These are phyloP conservation scores for Aspergillus sp. DNA, from an alignment of 2,329 filamentous ascomycete species.

Conservation along the genomic window DNA sequence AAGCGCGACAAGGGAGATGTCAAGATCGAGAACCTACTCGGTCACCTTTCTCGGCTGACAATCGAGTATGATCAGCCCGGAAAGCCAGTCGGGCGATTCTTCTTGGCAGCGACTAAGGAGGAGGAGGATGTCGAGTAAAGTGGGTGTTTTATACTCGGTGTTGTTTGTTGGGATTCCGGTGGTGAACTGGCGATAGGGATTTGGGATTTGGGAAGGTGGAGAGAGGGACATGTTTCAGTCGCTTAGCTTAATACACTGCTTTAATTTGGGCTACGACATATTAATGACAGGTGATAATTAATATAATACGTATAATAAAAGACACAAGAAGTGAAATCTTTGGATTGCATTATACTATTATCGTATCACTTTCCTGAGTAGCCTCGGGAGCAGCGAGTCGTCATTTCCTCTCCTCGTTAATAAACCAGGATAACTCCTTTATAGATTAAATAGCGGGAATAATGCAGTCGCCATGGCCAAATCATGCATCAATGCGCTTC, in stretches of 20 bases:
- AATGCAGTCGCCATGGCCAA: not conserved
- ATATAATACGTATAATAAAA: not conserved
- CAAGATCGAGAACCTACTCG: constrained; percentile 52
- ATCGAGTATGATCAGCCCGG: constrained; percentile 51
- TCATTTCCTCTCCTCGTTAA: no score
- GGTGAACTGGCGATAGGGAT: not conserved
- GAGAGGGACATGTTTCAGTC: no score
- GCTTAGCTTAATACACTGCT: not conserved
- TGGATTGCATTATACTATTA: not conserved
- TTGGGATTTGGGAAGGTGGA: no score
- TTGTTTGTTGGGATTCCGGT: not conserved
- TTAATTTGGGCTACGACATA: not conserved
- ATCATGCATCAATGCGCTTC: constrained; percentile 13
- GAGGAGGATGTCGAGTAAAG: constrained; percentile 45
- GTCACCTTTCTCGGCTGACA: constrained; percentile 49
- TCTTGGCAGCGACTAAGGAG: constrained; percentile 43
- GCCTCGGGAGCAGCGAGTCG: no score
- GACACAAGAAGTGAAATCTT: not conserved
- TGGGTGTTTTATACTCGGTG: not conserved
- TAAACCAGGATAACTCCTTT: not conserved
- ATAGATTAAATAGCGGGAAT: no score
- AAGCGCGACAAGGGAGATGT: constrained; percentile 50
- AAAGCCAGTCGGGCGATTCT: constrained; percentile 44
- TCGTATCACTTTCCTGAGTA: no score
- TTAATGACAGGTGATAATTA: not conserved